These are phyloP conservation scores for Chaetomium strumarium DNA, from an alignment of 2,329 filamentous ascomycete genomes.

Conservation along the genomic window DNA sequence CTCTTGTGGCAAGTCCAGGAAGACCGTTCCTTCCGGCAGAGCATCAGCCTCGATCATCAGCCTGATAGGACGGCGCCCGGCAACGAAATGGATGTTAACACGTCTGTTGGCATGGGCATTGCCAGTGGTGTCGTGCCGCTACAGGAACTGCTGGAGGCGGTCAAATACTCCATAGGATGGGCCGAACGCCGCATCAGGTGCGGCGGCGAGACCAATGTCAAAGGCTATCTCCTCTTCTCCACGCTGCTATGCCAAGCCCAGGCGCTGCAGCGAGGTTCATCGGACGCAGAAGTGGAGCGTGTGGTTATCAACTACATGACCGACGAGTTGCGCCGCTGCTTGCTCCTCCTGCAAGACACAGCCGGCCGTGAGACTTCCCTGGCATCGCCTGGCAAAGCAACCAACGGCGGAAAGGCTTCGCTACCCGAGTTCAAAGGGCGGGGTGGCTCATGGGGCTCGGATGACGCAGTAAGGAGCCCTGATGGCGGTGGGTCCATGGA, in stretches of 20 bases:
- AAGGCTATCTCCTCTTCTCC: slow-evolving; percentile 43
- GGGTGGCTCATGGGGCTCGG: slow-evolving; percentile 26
- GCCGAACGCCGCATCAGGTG: slow-evolving; percentile 35
- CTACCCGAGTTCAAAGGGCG: slow-evolving; percentile 12
- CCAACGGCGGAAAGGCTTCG: slow-evolving; percentile 7
- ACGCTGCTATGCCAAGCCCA: slow-evolving; percentile 35
- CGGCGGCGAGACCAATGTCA: slow-evolving; percentile 51
- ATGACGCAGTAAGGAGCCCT: slow-evolving; percentile 28
- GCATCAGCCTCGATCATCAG: slow-evolving; percentile 19
- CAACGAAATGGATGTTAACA: slow-evolving; percentile 19
- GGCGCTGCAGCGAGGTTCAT: slow-evolving; percentile 26
- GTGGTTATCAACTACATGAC: slow-evolving; percentile 27
- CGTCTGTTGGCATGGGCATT: slow-evolving; percentile 15
- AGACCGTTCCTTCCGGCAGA: slow-evolving; percentile 28
- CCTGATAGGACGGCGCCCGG: slow-evolving; percentile 26
- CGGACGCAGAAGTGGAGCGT: slow-evolving; percentile 29
- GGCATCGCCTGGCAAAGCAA: neutral
- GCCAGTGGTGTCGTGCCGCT: slow-evolving; percentile 30
- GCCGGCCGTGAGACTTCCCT: slow-evolving; percentile 24
- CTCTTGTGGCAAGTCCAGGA: slow-evolving; percentile 41
- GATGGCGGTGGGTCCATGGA: slow-evolving; percentile 15
- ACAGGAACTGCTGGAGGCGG: slow-evolving; percentile 38
- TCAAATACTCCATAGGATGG: slow-evolving; percentile 41
- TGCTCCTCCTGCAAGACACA: slow-evolving; percentile 31
- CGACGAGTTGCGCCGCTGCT: slow-evolving; percentile 27